Evolutionary conservation across 805 yeast species (phyloP), one percentile per base, ranked within the genome.

Genomic region (Wickerhamiella dianesei): DNA sequence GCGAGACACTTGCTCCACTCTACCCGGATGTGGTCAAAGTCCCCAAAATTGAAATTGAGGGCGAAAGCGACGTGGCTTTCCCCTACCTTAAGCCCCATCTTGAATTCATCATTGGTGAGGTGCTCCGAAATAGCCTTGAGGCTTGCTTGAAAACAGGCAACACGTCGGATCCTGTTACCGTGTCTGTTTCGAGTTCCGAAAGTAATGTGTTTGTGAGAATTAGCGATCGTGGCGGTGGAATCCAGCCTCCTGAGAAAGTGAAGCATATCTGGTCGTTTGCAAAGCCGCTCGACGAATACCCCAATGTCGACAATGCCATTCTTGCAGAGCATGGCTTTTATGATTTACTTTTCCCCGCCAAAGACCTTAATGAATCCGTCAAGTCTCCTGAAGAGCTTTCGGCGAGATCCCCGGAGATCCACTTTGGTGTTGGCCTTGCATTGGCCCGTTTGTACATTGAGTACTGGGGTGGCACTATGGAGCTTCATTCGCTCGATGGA

Each of bases 401-500:
- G 6, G 32, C 88, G 56, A 74, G 82, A 39, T 72, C 79, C 29
- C 73, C 96, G 51, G 82, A 92, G 1, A 78, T 82, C 21, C 82
- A 82, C 45, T 65, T 89, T 22, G 96, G 96, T 0, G 72, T 89
- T 49, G 95, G 96, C 0, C 67, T 89, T 50, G 96, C 97, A 0
- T 79, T 89, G 82, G 82, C 95, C 57, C 80, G 84, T 55, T 85
- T 88, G 0, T 89, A 89, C 59, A 85, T 95, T 0, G 96, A 89
- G 56, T 89, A 89, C 63, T 89, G 97, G 97, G 92, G 88, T 56
- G 97, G 97, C 4, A 83, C 81, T 44, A 64, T 89, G 44, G 80
- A 79, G 49, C 75, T 89, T 72, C 80, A 80, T 55, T 80, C 94
- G 0, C 67, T 89, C 44, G 89, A 86, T 50, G 96, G 96, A 2